A percentile compares a stretch with the other conserved stretches of the same genome.
Evolutionary conservation across 176 grass and related monocot genomes (phyloP).

Genomic region (Hordeum marinum): DNA sequence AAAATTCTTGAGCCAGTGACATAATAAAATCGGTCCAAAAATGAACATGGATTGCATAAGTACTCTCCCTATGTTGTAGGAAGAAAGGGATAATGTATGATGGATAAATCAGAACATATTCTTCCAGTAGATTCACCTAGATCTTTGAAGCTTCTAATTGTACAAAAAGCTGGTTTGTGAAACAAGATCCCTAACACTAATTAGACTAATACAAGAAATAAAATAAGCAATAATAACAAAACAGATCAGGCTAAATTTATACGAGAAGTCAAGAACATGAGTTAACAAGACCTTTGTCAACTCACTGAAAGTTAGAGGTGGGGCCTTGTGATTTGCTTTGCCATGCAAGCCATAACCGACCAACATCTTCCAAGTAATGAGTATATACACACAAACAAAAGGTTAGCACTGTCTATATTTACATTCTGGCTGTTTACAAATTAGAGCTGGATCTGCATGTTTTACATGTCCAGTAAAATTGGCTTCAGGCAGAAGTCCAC

Average conservation of each 20-base stretch:
- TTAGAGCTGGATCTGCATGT: slow-evolving; percentile 23
- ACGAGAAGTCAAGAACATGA: background rate
- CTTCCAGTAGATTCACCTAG: background rate
- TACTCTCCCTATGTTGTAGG: background rate
- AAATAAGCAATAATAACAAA: slow-evolving; percentile 1
- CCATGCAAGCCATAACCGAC: slow-evolving; percentile 1
- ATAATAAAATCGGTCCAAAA: slow-evolving; percentile 19
- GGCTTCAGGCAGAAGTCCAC: slow-evolving; percentile 47
- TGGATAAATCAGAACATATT: background rate
- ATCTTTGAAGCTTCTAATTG: background rate
- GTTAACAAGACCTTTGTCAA: slow-evolving; percentile 9
- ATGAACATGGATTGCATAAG: background rate
- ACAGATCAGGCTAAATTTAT: background rate
- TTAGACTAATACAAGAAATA: background rate
- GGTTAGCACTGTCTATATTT: background rate
- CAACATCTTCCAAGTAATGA: slow-evolving; percentile 15
- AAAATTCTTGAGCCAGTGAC: background rate
- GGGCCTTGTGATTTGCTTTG: background rate
- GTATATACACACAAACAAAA: background rate
- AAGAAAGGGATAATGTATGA: background rate
- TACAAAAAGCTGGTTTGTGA: background rate
- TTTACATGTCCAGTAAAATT: slow-evolving; percentile 18
- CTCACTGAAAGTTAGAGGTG: background rate
- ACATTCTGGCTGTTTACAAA: slow-evolving; percentile 8
- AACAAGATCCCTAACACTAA: background rate